Percentiles rank a stretch among this genome's conserved stretches.
Evolutionary conservation across 1,284 basidiomycete species (phyloP).

Genomic region (Moesziomyces globuligerus): DNA sequence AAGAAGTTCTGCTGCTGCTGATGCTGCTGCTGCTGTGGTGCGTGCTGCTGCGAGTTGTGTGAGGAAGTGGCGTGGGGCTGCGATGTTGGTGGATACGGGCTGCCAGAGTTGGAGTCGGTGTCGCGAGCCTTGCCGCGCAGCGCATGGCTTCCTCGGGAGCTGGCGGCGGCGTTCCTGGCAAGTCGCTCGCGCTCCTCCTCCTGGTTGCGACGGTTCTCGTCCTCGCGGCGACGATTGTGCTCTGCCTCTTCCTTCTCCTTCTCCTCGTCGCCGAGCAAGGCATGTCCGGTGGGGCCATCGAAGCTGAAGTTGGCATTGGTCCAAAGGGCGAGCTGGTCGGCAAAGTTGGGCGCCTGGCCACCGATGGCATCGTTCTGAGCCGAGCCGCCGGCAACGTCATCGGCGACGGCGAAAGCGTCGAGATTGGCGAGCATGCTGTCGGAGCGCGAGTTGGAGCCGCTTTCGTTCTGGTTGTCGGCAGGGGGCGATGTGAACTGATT

Average conservation of each 20-base stretch:
- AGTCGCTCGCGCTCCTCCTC: constrained; percentile 50
- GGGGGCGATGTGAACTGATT: constrained; percentile 55
- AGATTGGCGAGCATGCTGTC: constrained; percentile 51
- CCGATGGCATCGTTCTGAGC: constrained; percentile 28
- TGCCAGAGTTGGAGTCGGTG: constrained; percentile 19
- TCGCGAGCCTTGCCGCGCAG: constrained; percentile 47
- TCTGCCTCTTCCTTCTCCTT: constrained; percentile 63
- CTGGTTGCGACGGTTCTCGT: constrained; percentile 53
- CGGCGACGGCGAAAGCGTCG: constrained; percentile 45
- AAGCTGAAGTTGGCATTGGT: constrained; percentile 67
- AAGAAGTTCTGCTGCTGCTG: constrained; percentile 23
- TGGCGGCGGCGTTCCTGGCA: constrained; percentile 47
- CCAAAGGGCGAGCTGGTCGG: constrained; percentile 66
- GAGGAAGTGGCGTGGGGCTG: constrained; percentile 20
- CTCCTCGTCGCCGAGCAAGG: constrained; percentile 64
- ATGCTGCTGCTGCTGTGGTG: constrained; percentile 25
- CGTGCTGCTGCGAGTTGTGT: constrained; percentile 22
- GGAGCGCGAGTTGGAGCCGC: constrained; percentile 29
- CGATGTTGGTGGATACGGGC: constrained; percentile 24
- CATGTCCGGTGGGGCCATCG: constrained; percentile 66
- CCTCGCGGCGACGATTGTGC: constrained; percentile 47
- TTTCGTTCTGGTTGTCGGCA: constrained; percentile 38
- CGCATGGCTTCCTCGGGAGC: constrained; percentile 42
- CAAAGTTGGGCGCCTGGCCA: constrained; percentile 53
- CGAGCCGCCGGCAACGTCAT: constrained; percentile 32